Base-by-base conservation (phyloP, 371 early-diverging fungal species). In the Mortierella sp. region DNA sequence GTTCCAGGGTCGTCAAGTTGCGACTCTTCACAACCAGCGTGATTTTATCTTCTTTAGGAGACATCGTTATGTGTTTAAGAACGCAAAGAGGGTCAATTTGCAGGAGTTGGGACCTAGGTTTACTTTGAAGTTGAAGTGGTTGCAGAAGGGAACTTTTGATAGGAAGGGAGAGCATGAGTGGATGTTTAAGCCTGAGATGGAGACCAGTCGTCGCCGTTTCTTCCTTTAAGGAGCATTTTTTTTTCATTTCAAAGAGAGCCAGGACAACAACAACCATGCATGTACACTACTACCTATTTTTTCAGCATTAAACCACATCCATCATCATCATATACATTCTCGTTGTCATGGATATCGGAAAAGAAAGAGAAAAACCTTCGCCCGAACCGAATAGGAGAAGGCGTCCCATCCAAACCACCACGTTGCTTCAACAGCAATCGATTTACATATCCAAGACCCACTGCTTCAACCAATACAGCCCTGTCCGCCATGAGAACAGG, bases 21-120 rank as follows among this genome's bases (percentile, higher is more conserved):
- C 94, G 7, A 99, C 99, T 7, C 96, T 99, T 90, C 99, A 99
- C 87, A 99, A 99, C 84, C 99, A 99, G 88, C 97, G 99, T 63
- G 99, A 99, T 89, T 99, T 99, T 84, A 98, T 99, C 77, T 99
- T 99, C 89, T 99, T 99, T 86, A 93, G 99, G 87, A 92, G 99
- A 51, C 99, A 99, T 87, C 94, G 97, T 70, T 97, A 99, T 88
- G 94, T 97, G 71, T 99, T 99, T 88, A 92, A 93, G 77, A 95
- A 96, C 87, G 95, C 96, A 4, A 96, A 99, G 83, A 91, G 94
- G 51, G 97, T 95, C 43, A 96, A 96, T 65, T 83, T 99, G 83
- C 98, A 99, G 87, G 99, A 99, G 89, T 88, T 99, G 32, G 99
- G 99, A 0, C 99, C 99, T 0, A 90, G 97, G 79, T 98, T 99